A percentile compares a stretch with the other conserved stretches of the same genome.
Evolutionary conservation across 2,329 filamentous ascomycete genomes (phyloP).

Genomic region (Falciphora oryzae): DNA sequence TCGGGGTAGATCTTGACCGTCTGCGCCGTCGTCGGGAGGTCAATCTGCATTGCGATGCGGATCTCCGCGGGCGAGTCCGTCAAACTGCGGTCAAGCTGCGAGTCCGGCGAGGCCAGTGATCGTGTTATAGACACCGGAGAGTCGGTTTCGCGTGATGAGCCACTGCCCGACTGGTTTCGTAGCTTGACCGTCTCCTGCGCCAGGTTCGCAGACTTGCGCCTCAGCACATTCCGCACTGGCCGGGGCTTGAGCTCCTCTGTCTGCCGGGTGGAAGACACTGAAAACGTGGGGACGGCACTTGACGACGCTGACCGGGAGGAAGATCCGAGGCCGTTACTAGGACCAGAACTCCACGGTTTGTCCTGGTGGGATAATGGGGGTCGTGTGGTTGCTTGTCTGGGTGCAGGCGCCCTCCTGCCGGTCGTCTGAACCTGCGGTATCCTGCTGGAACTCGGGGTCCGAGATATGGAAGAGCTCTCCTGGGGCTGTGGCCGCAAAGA

Average conservation of each 20-base stretch:
- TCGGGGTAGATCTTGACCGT: conserved; percentile 51
- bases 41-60: conserved; percentile 34
- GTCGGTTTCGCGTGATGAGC: conserved; percentile 29
- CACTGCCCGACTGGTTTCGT: conserved; percentile 28
- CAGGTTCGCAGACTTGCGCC: conserved; percentile 44
- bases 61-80: conserved; percentile 40
- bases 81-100: conserved; percentile 35
- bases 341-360: conserved; percentile 34
- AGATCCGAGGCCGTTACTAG: conserved; percentile 21
- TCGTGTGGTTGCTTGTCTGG: conserved; percentile 20
- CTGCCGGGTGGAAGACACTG: conserved; percentile 28
- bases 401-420: conserved; percentile 24
- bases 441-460: conserved; percentile 24
- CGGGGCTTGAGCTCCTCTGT: conserved; percentile 24
- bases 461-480: conserved; percentile 15
- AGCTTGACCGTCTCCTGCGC: conserved; percentile 30
- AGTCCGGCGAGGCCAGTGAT: conserved; percentile 31
- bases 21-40: conserved; percentile 33
- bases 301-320: conserved; percentile 23
- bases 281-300: conserved; percentile 25
- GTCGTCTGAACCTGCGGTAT: conserved; percentile 34
- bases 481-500: conserved; percentile 12
- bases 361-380: conserved; percentile 36
- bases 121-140: conserved; percentile 38
- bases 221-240: conserved; percentile 37